A percentile compares a stretch with the other conserved stretches of the same genome.
Conservation (phyloP, 768 basidiomycete genomes). For the Leucosporidium creatinivorum region DNA sequence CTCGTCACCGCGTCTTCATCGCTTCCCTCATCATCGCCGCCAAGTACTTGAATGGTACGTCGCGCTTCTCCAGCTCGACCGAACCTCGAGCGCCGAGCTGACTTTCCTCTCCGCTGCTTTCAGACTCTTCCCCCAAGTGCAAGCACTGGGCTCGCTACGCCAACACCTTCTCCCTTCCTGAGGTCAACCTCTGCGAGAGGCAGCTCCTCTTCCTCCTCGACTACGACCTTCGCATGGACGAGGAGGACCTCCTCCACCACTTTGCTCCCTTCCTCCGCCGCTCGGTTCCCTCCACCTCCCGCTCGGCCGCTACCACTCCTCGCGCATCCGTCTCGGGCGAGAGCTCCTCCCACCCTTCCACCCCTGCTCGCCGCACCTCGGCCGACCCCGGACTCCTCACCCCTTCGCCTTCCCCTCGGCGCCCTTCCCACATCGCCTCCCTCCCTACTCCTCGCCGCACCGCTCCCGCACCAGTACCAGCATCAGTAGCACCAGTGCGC, state of each 20-base stretch:
- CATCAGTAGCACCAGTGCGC: not conserved
- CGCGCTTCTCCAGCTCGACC: too few species aligned
- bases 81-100: not conserved
- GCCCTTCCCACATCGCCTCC: not conserved
- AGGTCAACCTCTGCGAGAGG: conserved; percentile 91
- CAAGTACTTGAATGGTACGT: conserved; percentile 76
- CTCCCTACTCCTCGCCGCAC: not conserved
- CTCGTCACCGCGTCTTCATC: conserved; percentile 90
- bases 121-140: conserved; percentile 69
- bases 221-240: conserved; percentile 84
- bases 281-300: conserved; percentile 27
- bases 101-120: not conserved
- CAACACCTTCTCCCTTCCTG: conserved; percentile 55
- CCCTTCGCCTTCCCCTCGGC: conserved; percentile 25
- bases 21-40: conserved; percentile 91
- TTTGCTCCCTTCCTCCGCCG: conserved; percentile 53
- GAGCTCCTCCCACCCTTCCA: conserved; percentile 10
- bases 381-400: conserved; percentile 20
- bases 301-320: not conserved
- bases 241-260: conserved; percentile 59
- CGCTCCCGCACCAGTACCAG: not conserved
- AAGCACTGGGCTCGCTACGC: conserved; percentile 82
- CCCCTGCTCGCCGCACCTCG: conserved; percentile 20
- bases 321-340: not conserved
- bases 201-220: conserved; percentile 88